Conservation (phyloP, 257 asterid genomes). For the Solanum raphanifolium region DNA sequence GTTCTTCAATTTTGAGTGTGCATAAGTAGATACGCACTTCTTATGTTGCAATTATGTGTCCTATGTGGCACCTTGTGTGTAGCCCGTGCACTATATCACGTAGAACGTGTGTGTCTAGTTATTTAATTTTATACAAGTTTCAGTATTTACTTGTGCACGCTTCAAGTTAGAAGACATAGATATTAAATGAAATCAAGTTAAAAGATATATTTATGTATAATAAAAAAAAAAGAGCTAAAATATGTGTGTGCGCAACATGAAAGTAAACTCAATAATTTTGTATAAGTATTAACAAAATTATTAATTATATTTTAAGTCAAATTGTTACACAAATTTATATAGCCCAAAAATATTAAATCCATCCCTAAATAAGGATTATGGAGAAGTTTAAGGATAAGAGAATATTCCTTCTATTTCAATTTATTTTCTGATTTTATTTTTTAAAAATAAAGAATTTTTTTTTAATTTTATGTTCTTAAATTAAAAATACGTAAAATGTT, state of each 20-base stretch:
- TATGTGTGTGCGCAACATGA: neutral
- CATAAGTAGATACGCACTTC: too few species aligned
- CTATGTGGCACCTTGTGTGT: too few species aligned
- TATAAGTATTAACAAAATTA: neutral
- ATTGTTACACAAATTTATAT: neutral
- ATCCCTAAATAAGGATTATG: neutral
- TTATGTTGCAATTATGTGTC: neutral
- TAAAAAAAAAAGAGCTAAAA: neutral
- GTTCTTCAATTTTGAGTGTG: too few species aligned
- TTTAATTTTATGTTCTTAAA: neutral
- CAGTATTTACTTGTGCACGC: accelerated
- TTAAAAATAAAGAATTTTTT: too few species aligned
- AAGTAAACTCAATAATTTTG: neutral
- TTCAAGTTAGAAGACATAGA: accelerated
- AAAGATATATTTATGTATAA: too few species aligned
- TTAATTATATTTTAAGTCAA: neutral
- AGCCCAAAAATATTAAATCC: neutral
- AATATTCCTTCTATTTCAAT: too few species aligned
- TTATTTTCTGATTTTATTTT: too few species aligned
- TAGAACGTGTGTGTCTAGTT: neutral
- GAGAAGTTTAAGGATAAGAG: neutral
- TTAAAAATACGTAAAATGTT: too few species aligned
- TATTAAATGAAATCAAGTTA: accelerated
- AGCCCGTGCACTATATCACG: too few species aligned
- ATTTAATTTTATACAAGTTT: accelerated